phyloP scores from a whole-genome alignment of 2,329 filamentous ascomycete genomes.

The Periconia sp. region DNA sequence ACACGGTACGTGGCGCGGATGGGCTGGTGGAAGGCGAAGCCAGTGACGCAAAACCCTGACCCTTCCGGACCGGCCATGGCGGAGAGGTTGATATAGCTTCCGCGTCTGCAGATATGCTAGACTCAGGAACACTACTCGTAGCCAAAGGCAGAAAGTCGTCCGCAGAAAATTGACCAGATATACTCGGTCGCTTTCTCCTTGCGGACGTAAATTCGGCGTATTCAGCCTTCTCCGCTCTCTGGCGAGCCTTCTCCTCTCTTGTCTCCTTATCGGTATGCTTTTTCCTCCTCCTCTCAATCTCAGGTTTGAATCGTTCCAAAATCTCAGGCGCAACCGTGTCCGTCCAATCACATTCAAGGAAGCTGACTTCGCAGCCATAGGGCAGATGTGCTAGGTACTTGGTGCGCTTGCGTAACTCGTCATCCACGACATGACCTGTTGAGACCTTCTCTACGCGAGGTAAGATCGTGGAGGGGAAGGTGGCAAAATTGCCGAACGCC shows the following conservation, averaged over 20 bases:
- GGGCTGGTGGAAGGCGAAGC: constrained; percentile 82
- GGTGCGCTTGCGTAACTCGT: constrained; percentile 76
- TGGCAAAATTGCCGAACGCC: constrained; percentile 79
- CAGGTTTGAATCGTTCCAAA: constrained; percentile 72
- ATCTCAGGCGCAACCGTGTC: constrained; percentile 78
- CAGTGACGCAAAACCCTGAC: constrained; percentile 63
- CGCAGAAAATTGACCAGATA: constrained; percentile 55
- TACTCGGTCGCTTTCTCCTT: constrained; percentile 59
- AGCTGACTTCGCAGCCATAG: constrained; percentile 86
- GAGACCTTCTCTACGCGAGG: constrained; percentile 88
- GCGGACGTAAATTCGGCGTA: constrained; percentile 70
- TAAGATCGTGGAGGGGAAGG: constrained; percentile 82
- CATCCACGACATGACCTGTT: constrained; percentile 83
- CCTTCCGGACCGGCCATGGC: constrained; percentile 56
- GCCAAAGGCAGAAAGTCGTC: constrained; percentile 49
- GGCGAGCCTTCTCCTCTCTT: constrained; percentile 81
- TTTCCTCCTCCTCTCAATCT: constrained; percentile 76
- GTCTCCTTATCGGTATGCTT: constrained; percentile 79
- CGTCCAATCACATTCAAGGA: constrained; percentile 93
- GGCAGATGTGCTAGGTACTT: constrained; percentile 88
- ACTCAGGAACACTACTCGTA: constrained; percentile 27
- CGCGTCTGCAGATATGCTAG: constrained; percentile 27
- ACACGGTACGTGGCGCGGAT: constrained; percentile 75
- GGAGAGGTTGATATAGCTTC: constrained; percentile 48
- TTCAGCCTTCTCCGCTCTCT: constrained; percentile 80